phyloP scores from a whole-genome alignment of 495 filamentous ascomycete genomes.

The Neurospora sp. region DNA sequence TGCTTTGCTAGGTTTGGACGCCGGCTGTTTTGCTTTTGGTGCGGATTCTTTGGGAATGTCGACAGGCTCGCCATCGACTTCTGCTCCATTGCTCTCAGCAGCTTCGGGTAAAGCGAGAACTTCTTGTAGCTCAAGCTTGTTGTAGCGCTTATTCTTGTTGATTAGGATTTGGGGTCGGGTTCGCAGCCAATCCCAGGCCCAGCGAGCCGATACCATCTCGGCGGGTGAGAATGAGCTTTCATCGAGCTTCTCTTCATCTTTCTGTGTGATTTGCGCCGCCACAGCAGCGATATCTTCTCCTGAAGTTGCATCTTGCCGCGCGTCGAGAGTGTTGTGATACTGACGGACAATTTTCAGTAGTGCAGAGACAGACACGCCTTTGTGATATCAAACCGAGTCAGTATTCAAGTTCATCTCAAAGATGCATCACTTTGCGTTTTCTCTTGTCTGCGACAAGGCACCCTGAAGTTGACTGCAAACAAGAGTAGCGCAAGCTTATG shows the following conservation, averaged over 20 bases:
- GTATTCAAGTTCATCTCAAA: background rate
- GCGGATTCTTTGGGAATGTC: background rate
- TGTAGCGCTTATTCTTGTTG: constrained; percentile 28
- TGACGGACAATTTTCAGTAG: constrained; percentile 20
- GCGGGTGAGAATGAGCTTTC: constrained; percentile 12
- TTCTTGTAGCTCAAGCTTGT: constrained; percentile 29
- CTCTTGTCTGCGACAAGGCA: background rate
- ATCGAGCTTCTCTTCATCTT: constrained; percentile 8
- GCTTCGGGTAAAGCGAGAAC: constrained; percentile 32
- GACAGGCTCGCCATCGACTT: background rate
- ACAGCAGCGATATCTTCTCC: background rate
- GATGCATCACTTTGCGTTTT: background rate
- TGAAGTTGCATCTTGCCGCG: constrained; percentile 4
- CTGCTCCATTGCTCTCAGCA: background rate
- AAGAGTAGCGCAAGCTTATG: background rate
- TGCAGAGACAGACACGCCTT: constrained; percentile 17
- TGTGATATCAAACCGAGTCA: constrained; percentile 2
- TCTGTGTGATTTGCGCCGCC: background rate
- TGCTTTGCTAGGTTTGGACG: background rate
- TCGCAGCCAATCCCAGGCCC: constrained; percentile 37
- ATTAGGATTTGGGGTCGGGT: constrained; percentile 32
- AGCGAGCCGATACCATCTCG: constrained; percentile 26
- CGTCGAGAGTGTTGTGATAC: constrained; percentile 13
- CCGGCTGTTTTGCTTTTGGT: background rate
- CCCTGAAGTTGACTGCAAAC: background rate